phyloP scores from a whole-genome alignment of 2,329 filamentous ascomycete genomes.

The Fusarium sp. region DNA sequence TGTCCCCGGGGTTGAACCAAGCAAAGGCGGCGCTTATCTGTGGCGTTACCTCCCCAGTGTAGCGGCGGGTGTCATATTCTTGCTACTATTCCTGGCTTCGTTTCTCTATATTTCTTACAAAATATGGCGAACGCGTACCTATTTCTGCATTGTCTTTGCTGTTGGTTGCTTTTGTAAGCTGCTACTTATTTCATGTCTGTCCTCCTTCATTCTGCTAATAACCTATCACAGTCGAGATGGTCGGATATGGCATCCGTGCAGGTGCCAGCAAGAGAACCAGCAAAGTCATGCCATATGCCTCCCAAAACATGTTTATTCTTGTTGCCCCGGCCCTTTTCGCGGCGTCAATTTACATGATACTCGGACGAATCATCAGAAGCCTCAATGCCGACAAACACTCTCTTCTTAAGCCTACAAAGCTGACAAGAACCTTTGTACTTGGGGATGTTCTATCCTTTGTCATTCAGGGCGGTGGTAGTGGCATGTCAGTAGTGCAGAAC shows the following conservation, averaged over 20 bases:
- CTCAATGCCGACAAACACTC: conserved; percentile 53
- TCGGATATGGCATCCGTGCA: conserved; percentile 58
- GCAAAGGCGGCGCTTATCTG: not conserved
- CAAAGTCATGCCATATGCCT: conserved; percentile 49
- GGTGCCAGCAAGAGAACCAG: conserved; percentile 45
- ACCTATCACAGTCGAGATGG: conserved; percentile 24
- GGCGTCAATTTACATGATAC: conserved; percentile 57
- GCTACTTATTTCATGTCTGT: too few species aligned
- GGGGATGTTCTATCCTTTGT: conserved; percentile 57
- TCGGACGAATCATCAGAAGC: conserved; percentile 53
- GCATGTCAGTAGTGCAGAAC: conserved; percentile 33
- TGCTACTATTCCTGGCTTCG: not conserved
- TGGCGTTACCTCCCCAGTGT: not conserved
- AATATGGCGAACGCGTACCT: not conserved
- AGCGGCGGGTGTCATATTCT: not conserved
- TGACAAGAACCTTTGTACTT: conserved; percentile 62
- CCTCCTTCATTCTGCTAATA: not conserved
- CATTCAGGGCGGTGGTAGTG: conserved; percentile 20
- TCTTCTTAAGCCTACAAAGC: conserved; percentile 53
- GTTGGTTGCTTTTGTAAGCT: not conserved
- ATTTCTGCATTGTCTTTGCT: not conserved
- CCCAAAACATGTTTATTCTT: conserved; percentile 50
- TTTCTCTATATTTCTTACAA: not conserved
- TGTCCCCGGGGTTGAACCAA: not conserved
- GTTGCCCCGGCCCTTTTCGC: conserved; percentile 55